Base-by-base conservation (phyloP, 2,329 filamentous ascomycete species). In the Parastagonospora nodorum region DNA sequence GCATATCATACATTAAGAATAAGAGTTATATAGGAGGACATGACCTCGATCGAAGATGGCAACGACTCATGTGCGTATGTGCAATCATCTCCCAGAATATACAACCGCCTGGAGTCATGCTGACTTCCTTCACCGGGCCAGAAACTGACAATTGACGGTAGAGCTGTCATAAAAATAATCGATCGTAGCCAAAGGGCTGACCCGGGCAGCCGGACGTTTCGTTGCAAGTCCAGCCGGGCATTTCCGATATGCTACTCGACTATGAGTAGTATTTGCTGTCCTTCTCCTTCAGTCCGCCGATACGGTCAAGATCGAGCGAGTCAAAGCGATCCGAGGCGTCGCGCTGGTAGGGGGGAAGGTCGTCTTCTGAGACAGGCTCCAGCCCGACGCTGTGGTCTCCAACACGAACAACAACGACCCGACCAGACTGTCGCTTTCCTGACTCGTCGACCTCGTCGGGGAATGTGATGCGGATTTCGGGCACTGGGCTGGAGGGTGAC, bases 391-490 rank as follows among this genome's bases (percentile, higher is more conserved):
- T 88, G 55, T 85, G 88, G 60, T 97, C 94, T 56, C 92, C 92
- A 44, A 97, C 90, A 45, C 90, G 85, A 48, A 99, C 93, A 31
- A 97, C 86, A 16, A 99, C 88, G 44, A 97, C 92, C 29, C 92
- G 87, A 30, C 93, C 93, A 60, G 88, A 91, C 78, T 89, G 89
- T 64, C 83, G 83, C 75, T 87, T 90, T 63, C 93, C 93, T 47
- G 78, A 68, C 42, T 91, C 89, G 69, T 97, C 92, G 63, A 95
- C 88, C 80, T 97, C 94, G 66, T 95, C 90, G 12, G 94, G 94
- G 80, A 99, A 97, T 31, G 94, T 97, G 75, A 99, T 96, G 76
- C 92, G 91, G 68, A 99, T 99, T 78, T 97, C 90, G 15, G 94
- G 94, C 27, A 97, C 83, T 61, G 89, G 88, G 74, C 85, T 90